Evolutionary conservation across 164 flowering plant species (phyloP).

Genomic region (Tetracentron sinense): DNA sequence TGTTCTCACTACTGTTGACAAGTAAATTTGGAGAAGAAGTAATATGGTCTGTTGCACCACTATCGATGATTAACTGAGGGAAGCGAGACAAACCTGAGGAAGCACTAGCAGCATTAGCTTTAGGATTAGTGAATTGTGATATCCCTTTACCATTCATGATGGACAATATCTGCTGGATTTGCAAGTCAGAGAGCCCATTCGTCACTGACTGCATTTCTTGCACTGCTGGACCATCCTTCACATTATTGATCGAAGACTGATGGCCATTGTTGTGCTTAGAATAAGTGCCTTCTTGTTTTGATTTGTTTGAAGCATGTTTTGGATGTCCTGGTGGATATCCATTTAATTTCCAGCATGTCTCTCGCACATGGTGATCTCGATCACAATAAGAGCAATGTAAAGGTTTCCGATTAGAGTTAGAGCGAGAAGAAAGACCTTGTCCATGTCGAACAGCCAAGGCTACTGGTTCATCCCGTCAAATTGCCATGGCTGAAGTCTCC

Average conservation of each 20-base stretch:
- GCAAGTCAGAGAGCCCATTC: no score
- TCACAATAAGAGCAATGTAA: slow-evolving; percentile 9
- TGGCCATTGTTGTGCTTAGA: no score
- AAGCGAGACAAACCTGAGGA: neutral
- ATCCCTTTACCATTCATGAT: no score
- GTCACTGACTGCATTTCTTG: neutral
- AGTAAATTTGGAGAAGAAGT: neutral
- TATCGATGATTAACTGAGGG: neutral
- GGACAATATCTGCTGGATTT: no score
- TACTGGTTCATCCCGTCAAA: no score
- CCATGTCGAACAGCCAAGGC: no score
- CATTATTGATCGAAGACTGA: no score
- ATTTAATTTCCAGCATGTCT: neutral
- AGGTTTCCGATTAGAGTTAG: neutral
- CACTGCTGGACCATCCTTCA: neutral
- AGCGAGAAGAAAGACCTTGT: neutral
- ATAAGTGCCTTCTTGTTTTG: no score
- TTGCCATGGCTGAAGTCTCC: slow-evolving; percentile 5
- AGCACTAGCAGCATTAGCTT: slow-evolving; percentile 1
- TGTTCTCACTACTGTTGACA: neutral
- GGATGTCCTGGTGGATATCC: no score
- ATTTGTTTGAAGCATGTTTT: no score
- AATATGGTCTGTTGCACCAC: slow-evolving; percentile 4
- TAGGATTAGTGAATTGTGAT: neutral
- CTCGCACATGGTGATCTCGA: neutral